These are phyloP conservation scores for Epichloe coenophiala DNA, from an alignment of 2,329 filamentous ascomycete genomes.

Conservation along the genomic window DNA sequence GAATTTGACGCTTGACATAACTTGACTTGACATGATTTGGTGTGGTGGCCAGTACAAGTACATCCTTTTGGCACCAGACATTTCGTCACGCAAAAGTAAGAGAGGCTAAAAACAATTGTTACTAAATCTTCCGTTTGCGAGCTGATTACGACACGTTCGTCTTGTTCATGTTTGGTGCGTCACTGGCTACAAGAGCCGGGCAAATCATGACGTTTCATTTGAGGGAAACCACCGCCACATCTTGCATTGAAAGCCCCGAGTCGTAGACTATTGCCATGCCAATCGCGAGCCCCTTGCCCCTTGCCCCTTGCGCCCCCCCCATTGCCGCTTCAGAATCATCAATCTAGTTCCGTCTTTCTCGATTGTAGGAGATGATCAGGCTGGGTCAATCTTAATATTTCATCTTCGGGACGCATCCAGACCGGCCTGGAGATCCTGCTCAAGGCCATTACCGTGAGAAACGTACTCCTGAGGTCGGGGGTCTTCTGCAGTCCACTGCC, in stretches of 20 bases:
- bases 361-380: no score
- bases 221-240: neutral
- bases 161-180: no score
- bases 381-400: neutral
- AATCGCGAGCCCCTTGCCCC: neutral
- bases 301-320: no score
- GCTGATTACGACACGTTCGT: no score
- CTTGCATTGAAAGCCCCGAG: neutral
- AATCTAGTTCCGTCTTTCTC: neutral
- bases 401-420: conserved; percentile 18
- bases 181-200: no score
- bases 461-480: conserved; percentile 47
- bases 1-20: neutral
- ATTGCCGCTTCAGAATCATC: no score
- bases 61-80: no score
- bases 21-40: neutral
- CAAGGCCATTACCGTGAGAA: conserved; percentile 34
- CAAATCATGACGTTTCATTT: no score
- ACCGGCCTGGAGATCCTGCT: conserved; percentile 44
- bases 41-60: no score
- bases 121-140: no score
- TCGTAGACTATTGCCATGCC: neutral
- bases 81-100: no score
- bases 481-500: conserved; percentile 46
- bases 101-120: no score